Evolutionary conservation across 371 early-diverging fungal species (phyloP).

Genomic region (Circinella umbellata): DNA sequence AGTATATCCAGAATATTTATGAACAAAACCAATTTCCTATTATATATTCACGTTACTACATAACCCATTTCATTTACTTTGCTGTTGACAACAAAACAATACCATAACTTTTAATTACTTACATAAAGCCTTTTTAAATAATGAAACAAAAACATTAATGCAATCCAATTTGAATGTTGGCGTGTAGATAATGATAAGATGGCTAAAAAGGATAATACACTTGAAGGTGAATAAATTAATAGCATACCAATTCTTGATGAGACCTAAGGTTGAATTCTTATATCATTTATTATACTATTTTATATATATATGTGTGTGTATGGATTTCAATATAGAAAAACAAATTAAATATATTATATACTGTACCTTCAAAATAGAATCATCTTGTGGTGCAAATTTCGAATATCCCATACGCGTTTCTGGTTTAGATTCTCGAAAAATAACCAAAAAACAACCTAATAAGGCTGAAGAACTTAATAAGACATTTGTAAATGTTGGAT

Average conservation of each 20-base stretch:
- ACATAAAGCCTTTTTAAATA: slow-evolving; percentile 42
- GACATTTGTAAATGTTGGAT: slow-evolving; percentile 11
- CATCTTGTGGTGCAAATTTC: slow-evolving; percentile 28
- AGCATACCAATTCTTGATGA: slow-evolving; percentile 42
- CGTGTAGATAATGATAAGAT: neutral
- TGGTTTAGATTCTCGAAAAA: slow-evolving; percentile 31
- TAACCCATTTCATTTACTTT: neutral
- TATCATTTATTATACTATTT: no score
- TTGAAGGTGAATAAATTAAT: slow-evolving; percentile 36
- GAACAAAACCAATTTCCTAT: slow-evolving; percentile 42
- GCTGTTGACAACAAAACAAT: neutral
- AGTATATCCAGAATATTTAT: slow-evolving; percentile 39
- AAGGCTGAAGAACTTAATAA: neutral
- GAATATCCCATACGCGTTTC: slow-evolving; percentile 38
- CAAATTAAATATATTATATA: neutral
- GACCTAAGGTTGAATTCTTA: slow-evolving; percentile 19
- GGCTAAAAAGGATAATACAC: slow-evolving; percentile 12
- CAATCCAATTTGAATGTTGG: slow-evolving; percentile 11
- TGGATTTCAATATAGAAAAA: no score
- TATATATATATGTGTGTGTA: no score
- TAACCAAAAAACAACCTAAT: neutral
- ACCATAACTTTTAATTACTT: slow-evolving; percentile 1
- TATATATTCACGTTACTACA: neutral
- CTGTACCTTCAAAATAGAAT: slow-evolving; percentile 8
- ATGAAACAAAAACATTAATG: slow-evolving; percentile 24